Evolutionary conservation across 2,329 filamentous ascomycete genomes (phyloP).

Genomic region (Ciborinia camelliae): DNA sequence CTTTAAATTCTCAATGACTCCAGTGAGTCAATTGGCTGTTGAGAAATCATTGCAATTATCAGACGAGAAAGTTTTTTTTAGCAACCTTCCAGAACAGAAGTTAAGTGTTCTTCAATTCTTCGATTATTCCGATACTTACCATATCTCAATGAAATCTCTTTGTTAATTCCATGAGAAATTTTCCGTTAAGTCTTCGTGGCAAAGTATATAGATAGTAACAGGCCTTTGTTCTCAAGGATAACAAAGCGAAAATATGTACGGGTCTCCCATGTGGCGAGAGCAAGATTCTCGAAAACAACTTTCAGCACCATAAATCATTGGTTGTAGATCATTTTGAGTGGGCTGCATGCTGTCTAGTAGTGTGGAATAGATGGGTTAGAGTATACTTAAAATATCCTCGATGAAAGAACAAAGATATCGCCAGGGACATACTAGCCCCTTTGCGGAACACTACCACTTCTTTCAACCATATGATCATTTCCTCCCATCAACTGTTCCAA

Average conservation of each 20-base stretch:
- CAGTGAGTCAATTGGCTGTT: background rate
- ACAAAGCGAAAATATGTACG: background rate
- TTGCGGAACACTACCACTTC: background rate
- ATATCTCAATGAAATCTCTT: background rate
- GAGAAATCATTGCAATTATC: no score
- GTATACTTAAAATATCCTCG: background rate
- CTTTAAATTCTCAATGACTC: background rate
- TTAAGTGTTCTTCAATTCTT: background rate
- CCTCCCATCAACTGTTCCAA: background rate
- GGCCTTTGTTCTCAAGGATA: background rate
- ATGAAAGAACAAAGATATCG: slow-evolving; percentile 1
- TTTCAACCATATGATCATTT: background rate
- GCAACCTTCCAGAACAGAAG: background rate
- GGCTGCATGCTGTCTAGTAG: background rate
- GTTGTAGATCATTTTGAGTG: background rate
- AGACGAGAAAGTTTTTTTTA: background rate
- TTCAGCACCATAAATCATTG: background rate
- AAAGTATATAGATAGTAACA: background rate
- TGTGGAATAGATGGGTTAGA: background rate
- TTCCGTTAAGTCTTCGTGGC: background rate
- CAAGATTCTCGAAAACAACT: background rate
- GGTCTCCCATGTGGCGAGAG: background rate
- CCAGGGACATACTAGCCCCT: background rate
- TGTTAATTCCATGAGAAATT: background rate
- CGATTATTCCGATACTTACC: background rate